Evolutionary conservation across 2,329 filamentous ascomycete species (phyloP), one percentile per base, ranked within the genome.

Genomic region (Escovopsis weberi): DNA sequence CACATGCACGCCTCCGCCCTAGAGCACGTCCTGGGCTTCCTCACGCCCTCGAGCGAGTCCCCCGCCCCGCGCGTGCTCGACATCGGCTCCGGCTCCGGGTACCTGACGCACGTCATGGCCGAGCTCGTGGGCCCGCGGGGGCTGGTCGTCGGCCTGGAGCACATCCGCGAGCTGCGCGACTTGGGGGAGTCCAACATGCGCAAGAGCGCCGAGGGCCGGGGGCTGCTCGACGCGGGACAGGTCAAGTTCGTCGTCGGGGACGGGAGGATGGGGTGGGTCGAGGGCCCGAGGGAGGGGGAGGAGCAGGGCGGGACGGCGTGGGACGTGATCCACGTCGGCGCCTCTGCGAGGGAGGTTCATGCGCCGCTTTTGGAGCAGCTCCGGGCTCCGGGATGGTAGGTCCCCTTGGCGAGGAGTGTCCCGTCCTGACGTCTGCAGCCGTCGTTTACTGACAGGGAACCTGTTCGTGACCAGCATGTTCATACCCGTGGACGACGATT

Each of bases 251-350:
- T 88, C 2, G 69, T 77, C 0, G 87, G 78, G 0, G 88, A 95
- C 63, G 83, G 82, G 2, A 62, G 83, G 5, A 69, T 74, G 47
- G 82, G 82, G 19, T 46, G 45, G 1, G 81, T 74, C 42, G 54
- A 68, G 2, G 72, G 70, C 51, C 48, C 55, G 1, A 54, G 62
- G 44, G 63, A 54, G 53, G 74, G 64, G 2, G 60, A 61, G 37
- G 69, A 67, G 6, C 68, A 68, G 43, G 63, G 67, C 11, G 69
- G 64, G 47, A 63, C 60, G 28, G 71, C 78, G 0, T 98, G 89
- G 70, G 86, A 96, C 69, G 88, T 84, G 2, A 96, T 98, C 46
- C 91, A 96, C 58, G 91, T 96, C 3, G 91, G 91, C 0, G 91
- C 91, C 1, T 84, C 86, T 7, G 89, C 89, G 0, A 72, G 65